Percentiles rank a stretch among this genome's conserved stretches.
phyloP scores from a whole-genome alignment of 2,329 filamentous ascomycete species.

The Botrytis elliptica region DNA sequence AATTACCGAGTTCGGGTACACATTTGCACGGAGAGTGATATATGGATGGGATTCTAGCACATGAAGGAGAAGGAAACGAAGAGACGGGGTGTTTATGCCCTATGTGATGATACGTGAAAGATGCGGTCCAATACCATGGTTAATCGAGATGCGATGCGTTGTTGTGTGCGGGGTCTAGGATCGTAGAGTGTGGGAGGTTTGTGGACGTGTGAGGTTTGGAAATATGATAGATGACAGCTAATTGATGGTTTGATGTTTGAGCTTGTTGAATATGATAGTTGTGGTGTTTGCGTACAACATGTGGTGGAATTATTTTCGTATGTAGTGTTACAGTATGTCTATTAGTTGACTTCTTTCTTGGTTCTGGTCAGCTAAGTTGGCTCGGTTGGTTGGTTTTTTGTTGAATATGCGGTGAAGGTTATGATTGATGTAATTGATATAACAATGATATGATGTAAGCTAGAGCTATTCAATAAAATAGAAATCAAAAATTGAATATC shows the following conservation, averaged over 20 bases:
- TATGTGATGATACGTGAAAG: not conserved
- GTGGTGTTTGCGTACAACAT: slow-evolving; percentile 1
- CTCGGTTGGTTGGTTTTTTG: not conserved
- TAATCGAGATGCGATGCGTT: slow-evolving; percentile 3
- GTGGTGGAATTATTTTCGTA: not conserved
- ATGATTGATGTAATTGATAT: not conserved
- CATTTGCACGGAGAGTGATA: not conserved
- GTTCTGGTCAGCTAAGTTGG: not conserved
- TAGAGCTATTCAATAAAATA: not conserved
- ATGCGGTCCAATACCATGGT: not conserved
- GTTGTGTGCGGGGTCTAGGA: not conserved
- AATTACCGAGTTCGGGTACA: not conserved
- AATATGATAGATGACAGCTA: not conserved
- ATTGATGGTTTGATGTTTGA: not conserved
- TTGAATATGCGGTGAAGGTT: not conserved
- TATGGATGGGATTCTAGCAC: not conserved
- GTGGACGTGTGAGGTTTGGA: not conserved
- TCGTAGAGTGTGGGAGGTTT: not conserved
- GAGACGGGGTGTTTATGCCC: not conserved
- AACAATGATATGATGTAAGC: not conserved
- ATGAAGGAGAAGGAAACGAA: not conserved
- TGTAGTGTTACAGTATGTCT: not conserved
- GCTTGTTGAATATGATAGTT: not conserved
- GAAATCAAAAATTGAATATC: not conserved
- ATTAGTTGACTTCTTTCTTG: not conserved